Conservation (phyloP, 345 rosid species). For the Hibiscus mutabilis region DNA sequence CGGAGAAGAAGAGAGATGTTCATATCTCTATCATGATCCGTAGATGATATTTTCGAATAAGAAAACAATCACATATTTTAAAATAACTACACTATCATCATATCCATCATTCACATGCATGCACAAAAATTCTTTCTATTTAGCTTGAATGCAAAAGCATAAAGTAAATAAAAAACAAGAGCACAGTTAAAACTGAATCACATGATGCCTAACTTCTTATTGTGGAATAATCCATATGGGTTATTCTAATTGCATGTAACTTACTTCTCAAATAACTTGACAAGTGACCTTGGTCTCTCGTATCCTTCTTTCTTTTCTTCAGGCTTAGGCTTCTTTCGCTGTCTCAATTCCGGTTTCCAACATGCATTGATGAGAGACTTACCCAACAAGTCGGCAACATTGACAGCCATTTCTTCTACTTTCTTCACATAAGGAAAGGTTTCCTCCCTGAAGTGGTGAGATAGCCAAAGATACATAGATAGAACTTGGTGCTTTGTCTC, state of each 20-base stretch:
- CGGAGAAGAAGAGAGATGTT: background rate
- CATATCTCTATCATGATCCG: background rate
- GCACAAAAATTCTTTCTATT: background rate
- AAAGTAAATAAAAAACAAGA: background rate
- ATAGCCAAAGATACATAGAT: conserved; percentile 90
- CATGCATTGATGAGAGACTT: conserved; percentile 59
- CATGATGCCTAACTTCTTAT: background rate
- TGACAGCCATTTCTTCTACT: conserved; percentile 76
- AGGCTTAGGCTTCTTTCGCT: conserved; percentile 32
- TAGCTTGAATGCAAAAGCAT: background rate
- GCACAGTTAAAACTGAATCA: background rate
- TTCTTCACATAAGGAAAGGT: conserved; percentile 67
- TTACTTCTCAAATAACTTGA: conserved; percentile 39
- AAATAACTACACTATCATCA: no score
- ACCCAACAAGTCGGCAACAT: conserved; percentile 74
- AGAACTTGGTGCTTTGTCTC: conserved; percentile 82
- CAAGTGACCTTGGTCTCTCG: conserved; percentile 56
- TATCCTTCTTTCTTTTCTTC: conserved; percentile 36
- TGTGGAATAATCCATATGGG: background rate
- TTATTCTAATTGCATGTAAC: conserved; percentile 15
- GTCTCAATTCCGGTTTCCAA: conserved; percentile 79
- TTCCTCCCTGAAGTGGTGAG: conserved; percentile 68
- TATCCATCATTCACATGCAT: background rate
- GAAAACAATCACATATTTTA: no score
- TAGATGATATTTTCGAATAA: background rate